phyloP scores from a whole-genome alignment of 345 rosid genomes.

The Ceriops zippeliana region DNA sequence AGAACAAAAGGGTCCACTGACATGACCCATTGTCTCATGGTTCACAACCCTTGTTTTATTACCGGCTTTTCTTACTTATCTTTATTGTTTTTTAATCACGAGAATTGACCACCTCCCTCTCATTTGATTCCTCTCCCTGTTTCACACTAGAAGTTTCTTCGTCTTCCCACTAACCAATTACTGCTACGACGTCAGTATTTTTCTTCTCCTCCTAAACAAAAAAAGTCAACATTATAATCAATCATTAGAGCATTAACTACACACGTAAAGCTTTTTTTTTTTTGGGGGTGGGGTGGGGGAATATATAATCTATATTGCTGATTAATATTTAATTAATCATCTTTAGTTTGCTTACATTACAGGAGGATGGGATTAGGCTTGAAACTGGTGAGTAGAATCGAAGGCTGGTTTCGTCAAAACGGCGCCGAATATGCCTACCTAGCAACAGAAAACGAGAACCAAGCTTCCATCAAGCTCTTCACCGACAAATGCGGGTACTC shows the following conservation, averaged over 20 bases:
- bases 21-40: not conserved
- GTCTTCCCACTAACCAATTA: too few relatives aligned
- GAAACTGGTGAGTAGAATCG: slow-evolving; percentile 58
- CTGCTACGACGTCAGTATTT: not conserved
- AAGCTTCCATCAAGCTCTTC: slow-evolving; percentile 80
- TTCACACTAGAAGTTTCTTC: too few relatives aligned
- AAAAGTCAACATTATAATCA: too few relatives aligned
- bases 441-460: slow-evolving; percentile 93
- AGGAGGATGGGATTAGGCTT: slow-evolving; percentile 95
- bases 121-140: too few relatives aligned
- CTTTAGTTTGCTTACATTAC: not conserved
- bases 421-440: slow-evolving; percentile 87
- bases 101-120: too few relatives aligned
- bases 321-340: not conserved
- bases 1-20: too few relatives aligned
- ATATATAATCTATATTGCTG: too few relatives aligned
- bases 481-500: slow-evolving; percentile 86
- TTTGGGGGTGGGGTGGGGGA: too few relatives aligned
- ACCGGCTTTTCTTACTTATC: not conserved
- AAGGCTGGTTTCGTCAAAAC: slow-evolving; percentile 75
- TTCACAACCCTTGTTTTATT: not conserved
- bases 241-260: not conserved
- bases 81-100: not conserved
- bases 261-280: too few relatives aligned
- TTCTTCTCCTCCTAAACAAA: too few relatives aligned